Evolutionary conservation across 2,329 filamentous ascomycete genomes (phyloP).

Genomic region (Clathrospora elynae): DNA sequence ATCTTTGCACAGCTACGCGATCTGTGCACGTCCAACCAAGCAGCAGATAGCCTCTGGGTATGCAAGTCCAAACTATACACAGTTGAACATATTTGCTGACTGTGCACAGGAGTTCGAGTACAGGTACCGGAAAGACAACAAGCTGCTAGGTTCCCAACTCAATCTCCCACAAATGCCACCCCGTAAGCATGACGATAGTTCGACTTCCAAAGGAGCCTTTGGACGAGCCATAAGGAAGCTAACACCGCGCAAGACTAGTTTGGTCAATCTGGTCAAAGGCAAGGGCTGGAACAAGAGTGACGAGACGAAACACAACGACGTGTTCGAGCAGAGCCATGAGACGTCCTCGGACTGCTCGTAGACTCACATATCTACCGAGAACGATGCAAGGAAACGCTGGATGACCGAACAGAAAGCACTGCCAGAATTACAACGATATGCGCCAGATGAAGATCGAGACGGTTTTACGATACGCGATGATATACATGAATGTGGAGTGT

Average conservation of each 20-base stretch:
- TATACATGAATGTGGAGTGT: not conserved
- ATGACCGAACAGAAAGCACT: conserved; percentile 3
- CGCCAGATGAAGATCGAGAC: conserved; percentile 5
- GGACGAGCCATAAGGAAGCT: conserved; percentile 42
- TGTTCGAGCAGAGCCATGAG: conserved; percentile 5
- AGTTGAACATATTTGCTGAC: conserved; percentile 2
- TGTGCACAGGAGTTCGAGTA: conserved; percentile 40
- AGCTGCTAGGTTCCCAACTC: conserved; percentile 26
- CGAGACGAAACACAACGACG: conserved; percentile 13
- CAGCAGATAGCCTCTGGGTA: conserved; percentile 45
- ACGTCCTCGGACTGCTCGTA: conserved; percentile 15
- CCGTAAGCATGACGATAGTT: conserved; percentile 30
- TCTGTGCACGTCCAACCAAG: conserved; percentile 35
- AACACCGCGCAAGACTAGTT: conserved; percentile 43
- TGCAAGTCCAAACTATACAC: not conserved
- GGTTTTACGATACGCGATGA: conserved; percentile 3
- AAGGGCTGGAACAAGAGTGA: conserved; percentile 38
- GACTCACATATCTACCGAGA: not conserved
- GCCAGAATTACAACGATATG: conserved; percentile 2
- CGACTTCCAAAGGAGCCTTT: conserved; percentile 29
- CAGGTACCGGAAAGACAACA: conserved; percentile 39
- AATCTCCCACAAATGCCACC: conserved; percentile 21
- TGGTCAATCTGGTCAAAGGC: conserved; percentile 43
- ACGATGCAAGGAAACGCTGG: not conserved
- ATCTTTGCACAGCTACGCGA: conserved; percentile 42